Base-by-base conservation (phyloP, 768 basidiomycete genomes). In the Tylopilus plumbeoviolaceoides region DNA sequence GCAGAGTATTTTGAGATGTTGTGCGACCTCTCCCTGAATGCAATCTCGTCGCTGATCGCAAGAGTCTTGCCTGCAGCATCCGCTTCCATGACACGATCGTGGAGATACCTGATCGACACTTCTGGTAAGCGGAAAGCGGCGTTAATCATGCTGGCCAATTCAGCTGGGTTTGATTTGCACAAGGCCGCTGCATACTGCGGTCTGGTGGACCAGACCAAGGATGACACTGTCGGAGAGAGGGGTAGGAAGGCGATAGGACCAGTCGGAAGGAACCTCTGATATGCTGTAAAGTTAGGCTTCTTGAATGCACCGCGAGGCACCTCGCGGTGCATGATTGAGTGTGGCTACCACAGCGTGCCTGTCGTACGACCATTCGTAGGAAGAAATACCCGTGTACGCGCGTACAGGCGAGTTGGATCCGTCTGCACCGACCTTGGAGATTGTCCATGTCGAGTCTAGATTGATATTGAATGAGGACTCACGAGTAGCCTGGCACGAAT, bases 171-270 rank as follows among this genome's bases (percentile, higher is more conserved):
- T 4, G 83, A 77, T 17, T 80, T 73, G 25, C 84, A 83, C 38
- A 97, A 74, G 1, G 84, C 81, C n/a, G 79, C 70, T 3, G 93
- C 92, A 8, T 93, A 75, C 6, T 73, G 65, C 1, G 94, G 91
- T 49, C 76, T 81, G 0, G 90, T 95, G 18, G 92, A 95, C 97
- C 97, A 98, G 7, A 98, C 97, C 46, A 98, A 77, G 4, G 95
- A 94, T 10, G 93, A 91, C 2, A 75, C 74, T 0, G 84, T 87
- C 0, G 82, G 72, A 1, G 87, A 87, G 40, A 98, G 78, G 0
- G 95, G 97, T 20, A 98, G 79, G 74, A 97, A 98, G 0, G 95
- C 95, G 40, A 98, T 87, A 2, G 95, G 95, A 0, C 97, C 95
- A 5, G 93, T 93, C 2, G 95, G 89, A 18, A 98, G 80, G 75